Evolutionary conservation across 202 grass and related monocot species (phyloP), one percentile per base, ranked within the genome.

Genomic region (Schoenoplectus triqueter): DNA sequence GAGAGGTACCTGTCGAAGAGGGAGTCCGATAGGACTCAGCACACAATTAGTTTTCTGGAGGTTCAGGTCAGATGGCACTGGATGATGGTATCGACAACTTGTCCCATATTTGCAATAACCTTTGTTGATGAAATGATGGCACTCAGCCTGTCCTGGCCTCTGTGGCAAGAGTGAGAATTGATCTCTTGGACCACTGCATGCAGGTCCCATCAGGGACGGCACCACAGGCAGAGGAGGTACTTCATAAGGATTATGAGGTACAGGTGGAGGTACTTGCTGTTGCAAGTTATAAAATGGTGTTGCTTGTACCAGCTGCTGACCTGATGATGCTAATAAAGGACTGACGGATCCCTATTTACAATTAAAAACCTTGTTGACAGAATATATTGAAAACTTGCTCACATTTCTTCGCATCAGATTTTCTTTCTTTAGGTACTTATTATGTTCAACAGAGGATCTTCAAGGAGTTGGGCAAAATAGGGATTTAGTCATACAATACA

Each of bases 11-110:
- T 91, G 90, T 48, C 96, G 96, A 89, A 95, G 92, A 87, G 96
- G 96, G 89, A 95, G 91, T 52, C 96, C 96, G n/a, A 95, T 78
- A 80, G 90, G 90, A 55, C 87, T 95, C 48, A 98, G 87, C 19
- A 86, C 20, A 57, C 69, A 94, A 84, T 92, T 95, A 82, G 85
- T 84, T 66, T 80, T 95, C 42, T 87, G 85, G 82, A 80, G 80
- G 86, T 70, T 89, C 80, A 87, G 83, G 64, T 87, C 74, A 0
- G 67, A 83, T 55, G 65, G 64, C 64, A 79, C 42, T 1, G 85
- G 85, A 76, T 90, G 88, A 59, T 90, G 81, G 82, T 90, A 90
- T 84, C 83, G 78, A 85, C 88, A 90, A 18, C 82, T 63, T 1
- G 75, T 70, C 65, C 88, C 88, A 87, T 80, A 90, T 65, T 87